These are phyloP conservation scores for Anthracocystis setariae DNA, from an alignment of 1,284 basidiomycete species.

Conservation along the genomic window DNA sequence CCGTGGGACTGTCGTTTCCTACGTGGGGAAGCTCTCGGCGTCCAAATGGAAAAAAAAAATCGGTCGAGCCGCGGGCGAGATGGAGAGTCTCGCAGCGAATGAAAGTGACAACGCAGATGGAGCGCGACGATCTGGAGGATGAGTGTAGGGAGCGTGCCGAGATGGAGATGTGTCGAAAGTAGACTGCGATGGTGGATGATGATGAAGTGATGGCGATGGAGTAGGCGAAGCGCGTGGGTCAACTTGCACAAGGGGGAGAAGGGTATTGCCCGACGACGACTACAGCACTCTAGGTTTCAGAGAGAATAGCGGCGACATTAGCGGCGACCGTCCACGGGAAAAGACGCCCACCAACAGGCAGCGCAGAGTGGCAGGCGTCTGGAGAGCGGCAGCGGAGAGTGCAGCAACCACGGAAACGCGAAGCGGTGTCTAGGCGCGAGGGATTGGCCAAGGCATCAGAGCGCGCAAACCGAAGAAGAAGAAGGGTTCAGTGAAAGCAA, in stretches of 20 bases:
- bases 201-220: neutral
- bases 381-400: conserved; percentile 10
- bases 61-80: neutral
- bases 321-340: neutral
- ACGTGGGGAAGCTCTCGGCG: neutral
- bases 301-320: conserved; percentile 1
- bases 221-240: neutral
- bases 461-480: neutral
- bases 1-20: conserved; percentile 1
- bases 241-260: neutral
- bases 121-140: conserved; percentile 6
- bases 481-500: neutral
- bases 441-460: neutral
- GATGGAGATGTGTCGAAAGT: neutral
- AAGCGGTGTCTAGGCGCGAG: neutral
- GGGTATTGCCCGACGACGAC: too few relatives aligned
- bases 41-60: neutral
- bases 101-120: neutral
- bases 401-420: conserved; percentile 1
- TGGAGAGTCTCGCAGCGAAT: too few relatives aligned
- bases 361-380: neutral
- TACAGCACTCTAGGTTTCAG: neutral
- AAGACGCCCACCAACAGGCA: neutral
- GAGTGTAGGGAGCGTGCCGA: conserved; percentile 41
- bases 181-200: conserved; percentile 13